Percentiles rank a stretch among this genome's conserved stretches.
These are phyloP conservation scores for Porphyridium purpureum DNA, from an alignment of 23 red algal genomes.

Conservation along the genomic window DNA sequence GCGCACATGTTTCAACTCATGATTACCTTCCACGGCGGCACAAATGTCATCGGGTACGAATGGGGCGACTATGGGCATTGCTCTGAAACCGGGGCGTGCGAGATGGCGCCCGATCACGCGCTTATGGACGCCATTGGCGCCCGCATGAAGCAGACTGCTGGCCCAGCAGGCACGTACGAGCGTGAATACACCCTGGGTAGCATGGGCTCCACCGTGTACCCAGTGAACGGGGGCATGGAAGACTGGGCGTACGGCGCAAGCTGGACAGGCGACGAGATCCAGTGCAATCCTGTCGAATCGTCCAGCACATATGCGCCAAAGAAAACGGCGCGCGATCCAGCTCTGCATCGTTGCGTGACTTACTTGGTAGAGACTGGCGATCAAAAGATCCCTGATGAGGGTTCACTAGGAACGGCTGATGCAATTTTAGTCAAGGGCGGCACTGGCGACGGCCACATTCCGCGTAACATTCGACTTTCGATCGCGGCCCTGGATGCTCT, in stretches of 20 bases:
- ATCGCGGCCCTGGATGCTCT: constrained; percentile 44
- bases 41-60: constrained; percentile 92
- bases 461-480: constrained; percentile 67
- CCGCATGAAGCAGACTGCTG: constrained; percentile 25
- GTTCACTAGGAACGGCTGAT: constrained; percentile 30
- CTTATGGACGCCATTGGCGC: constrained; percentile 44
- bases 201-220: constrained; percentile 93
- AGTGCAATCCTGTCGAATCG: constrained; percentile 25
- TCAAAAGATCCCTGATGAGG: constrained; percentile 43
- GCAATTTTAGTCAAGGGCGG: constrained; percentile 12
- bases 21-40: constrained; percentile 91
- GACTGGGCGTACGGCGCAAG: constrained; percentile 98
- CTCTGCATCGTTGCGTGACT: constrained; percentile 40
- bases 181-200: constrained; percentile 33
- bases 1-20: constrained; percentile 52
- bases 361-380: constrained; percentile 74
- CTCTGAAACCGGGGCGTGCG: constrained; percentile 17
- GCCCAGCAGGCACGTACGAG: constrained; percentile 36
- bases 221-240: constrained; percentile 82
- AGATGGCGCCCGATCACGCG: constrained; percentile 43
- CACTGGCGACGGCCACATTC: constrained; percentile 74
- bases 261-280: constrained; percentile 21
- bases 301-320: constrained; percentile 30
- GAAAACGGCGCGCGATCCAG: constrained; percentile 13
- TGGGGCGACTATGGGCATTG: constrained; percentile 91